Base-by-base conservation (phyloP, 192 early-diverging fungal species). In the Coemansia sp. region DNA sequence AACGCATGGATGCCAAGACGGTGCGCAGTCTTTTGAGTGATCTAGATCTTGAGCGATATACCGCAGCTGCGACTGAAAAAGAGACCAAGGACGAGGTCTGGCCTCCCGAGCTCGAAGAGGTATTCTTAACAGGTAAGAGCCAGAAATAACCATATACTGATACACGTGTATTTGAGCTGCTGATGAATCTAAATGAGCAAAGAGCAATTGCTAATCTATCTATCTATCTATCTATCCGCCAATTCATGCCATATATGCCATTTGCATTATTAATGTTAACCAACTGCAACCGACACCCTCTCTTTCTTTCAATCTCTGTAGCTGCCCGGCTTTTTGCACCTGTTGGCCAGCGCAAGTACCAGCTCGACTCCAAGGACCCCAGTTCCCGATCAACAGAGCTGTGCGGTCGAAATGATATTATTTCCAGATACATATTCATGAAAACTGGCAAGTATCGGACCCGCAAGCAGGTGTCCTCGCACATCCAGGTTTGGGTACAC, bases 401-500 rank as follows among this genome's bases (percentile, higher is more conserved):
- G 45, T 54, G 67, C 35, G 86, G 89, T 16, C 79, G 89, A 10
- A 91, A 91, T 66, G 88, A 91, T 65, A 74, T 89, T 14, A 88
- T 91, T 29, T 87, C 89, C 7, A 87, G 89, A 30, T 89, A 83
- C 63, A 89, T 89, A 20, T 88, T 82, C 39, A 83, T 83, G 65
- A 83, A 86, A 45, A 91, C 88, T 1, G 46, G 69, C 51, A 87
- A 85, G 34, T 83, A 81, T 27, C 81, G 89, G 10, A 82, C 88
- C n/a, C 80, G 88, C 54, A 91, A 91, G 68, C 89, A 91, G 60
- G 88, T 91, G 6, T 89, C 88, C 1, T 89, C 87, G 19, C 89
- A 91, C 61, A 88, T 91, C 29, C 89, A 91, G 64, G 89, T 91
- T 8, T 79, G 88, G 69, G 87, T 85, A 55, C 87, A 91, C 61